A percentile compares a stretch with the other conserved stretches of the same genome.
Conservation (phyloP, 805 yeast genomes). For the Hemisphaericaspora nanyangensis region DNA sequence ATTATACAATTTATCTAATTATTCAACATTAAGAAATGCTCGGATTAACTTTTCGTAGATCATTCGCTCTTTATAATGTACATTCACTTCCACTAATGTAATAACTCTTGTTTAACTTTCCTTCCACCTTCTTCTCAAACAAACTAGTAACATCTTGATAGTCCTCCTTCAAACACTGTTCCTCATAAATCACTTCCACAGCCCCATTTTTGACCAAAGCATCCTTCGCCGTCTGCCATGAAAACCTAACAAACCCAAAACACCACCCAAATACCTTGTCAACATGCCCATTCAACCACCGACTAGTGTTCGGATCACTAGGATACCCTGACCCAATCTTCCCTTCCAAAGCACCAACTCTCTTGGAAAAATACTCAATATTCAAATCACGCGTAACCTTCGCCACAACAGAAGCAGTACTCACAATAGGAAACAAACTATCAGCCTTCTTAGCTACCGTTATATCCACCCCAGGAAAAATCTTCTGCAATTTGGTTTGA, state of each 20-base stretch:
- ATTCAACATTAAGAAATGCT: too few species aligned
- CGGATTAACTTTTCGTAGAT: too few species aligned
- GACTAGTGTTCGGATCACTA: slow-evolving; percentile 80
- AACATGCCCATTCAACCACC: slow-evolving; percentile 63
- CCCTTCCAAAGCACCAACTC: slow-evolving; percentile 25
- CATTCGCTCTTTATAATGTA: background rate
- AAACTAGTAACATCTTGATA: slow-evolving; percentile 23
- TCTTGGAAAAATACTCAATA: slow-evolving; percentile 33
- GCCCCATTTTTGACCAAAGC: slow-evolving; percentile 53
- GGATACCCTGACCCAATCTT: slow-evolving; percentile 88
- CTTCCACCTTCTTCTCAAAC: slow-evolving; percentile 8
- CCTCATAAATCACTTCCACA: slow-evolving; percentile 59
- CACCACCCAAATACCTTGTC: slow-evolving; percentile 88
- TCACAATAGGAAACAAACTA: slow-evolving; percentile 84
- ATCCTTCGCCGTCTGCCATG: slow-evolving; percentile 93
- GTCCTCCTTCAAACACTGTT: slow-evolving; percentile 34
- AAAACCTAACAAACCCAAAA: slow-evolving; percentile 65
- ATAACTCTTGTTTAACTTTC: slow-evolving; percentile 7
- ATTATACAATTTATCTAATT: too few species aligned
- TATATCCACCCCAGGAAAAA: slow-evolving; percentile 68
- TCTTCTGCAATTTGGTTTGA: slow-evolving; percentile 63
- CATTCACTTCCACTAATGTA: slow-evolving; percentile 4
- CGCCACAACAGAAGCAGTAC: slow-evolving; percentile 93
- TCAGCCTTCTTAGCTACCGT: slow-evolving; percentile 96
- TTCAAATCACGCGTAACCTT: slow-evolving; percentile 88